Base-by-base conservation (phyloP, 2,329 filamentous ascomycete genomes). In the Calonectria fujianensis region DNA sequence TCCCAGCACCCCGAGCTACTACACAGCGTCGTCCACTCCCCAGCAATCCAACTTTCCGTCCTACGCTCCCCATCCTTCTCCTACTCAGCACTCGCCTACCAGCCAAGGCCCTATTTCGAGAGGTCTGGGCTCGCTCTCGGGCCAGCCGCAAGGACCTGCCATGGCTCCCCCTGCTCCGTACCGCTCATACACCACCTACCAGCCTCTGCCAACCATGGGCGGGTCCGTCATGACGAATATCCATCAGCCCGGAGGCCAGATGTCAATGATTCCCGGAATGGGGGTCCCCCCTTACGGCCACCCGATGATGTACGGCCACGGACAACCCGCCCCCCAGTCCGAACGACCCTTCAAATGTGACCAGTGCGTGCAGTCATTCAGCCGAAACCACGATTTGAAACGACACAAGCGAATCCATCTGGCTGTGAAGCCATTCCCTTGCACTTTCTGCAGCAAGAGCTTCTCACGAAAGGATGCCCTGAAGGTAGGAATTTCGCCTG, bases 321-420 rank as follows among this genome's bases (percentile, higher is more conserved):
- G 87, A 13, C 90, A 90, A 72, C 88, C 90, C 20, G 79, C 81
- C 27, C 79, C 84, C 9, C 86, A 87, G 35, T 93, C 94, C 72
- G 96, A 98, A 79, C 92, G 96, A 7, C 97, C 97, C 0, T 98
- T 98, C 88, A 96, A 96, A 85, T 99, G 97, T 83, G 96, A 98
- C 80, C 91, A 94, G 82, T 99, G 97, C 82, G 92, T 94, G 0
- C 95, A 98, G 83, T 96, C 95, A 48, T 99, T 99, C 87, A 98
- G 98, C 84, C 90, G 97, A 6, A 98, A 98, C 78, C 97, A 98
- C 82, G 97, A 98, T 82, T 85, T 98, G 80, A 99, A 99, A 86
- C 91, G 97, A 67, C 97, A 99, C 85, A 98, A 98, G 88, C 89
- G 96, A 65, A 98, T 98, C 74, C 97, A 99, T 85, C 86, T 98